Conservation (phyloP, 1,284 basidiomycete species). For the Cutaneotrichosporon dermatis region DNA sequence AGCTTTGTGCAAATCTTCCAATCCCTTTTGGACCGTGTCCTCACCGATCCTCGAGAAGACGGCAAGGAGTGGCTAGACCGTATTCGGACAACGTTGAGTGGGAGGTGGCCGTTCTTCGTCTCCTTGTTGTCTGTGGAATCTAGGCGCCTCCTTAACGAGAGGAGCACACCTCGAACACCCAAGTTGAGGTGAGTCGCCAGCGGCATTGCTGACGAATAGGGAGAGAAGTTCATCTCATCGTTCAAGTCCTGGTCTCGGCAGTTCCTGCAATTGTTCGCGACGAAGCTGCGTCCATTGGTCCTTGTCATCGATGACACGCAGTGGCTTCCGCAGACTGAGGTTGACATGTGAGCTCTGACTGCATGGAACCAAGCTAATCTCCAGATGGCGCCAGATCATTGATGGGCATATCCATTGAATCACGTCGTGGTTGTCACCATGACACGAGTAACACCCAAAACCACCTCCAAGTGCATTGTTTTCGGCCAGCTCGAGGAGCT, state of each 20-base stretch:
- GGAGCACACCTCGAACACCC: background rate
- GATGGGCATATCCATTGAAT: conserved; percentile 19
- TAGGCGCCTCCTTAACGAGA: conserved; percentile 24
- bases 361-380: background rate
- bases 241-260: conserved; percentile 32
- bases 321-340: conserved; percentile 36
- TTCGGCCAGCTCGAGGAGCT: conserved; percentile 7
- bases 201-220: conserved; percentile 9
- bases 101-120: conserved; percentile 32
- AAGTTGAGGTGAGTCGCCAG: conserved; percentile 17
- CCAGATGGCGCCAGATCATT: conserved; percentile 24
- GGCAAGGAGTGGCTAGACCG: conserved; percentile 26
- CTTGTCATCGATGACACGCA: conserved; percentile 44
- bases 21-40: conserved; percentile 33
- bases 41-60: conserved; percentile 40
- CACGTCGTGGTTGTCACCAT: conserved; percentile 32
- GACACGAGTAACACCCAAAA: background rate
- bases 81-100: conserved; percentile 28
- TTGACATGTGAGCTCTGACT: conserved; percentile 26
- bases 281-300: conserved; percentile 31
- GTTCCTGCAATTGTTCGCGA: conserved; percentile 41
- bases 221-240: conserved; percentile 27
- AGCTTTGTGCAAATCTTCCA: conserved; percentile 43
- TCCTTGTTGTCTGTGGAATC: conserved; percentile 30
- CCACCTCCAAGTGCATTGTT: background rate